Conservation (phyloP, 2,329 filamentous ascomycete species). For the Aspergillus niger region DNA sequence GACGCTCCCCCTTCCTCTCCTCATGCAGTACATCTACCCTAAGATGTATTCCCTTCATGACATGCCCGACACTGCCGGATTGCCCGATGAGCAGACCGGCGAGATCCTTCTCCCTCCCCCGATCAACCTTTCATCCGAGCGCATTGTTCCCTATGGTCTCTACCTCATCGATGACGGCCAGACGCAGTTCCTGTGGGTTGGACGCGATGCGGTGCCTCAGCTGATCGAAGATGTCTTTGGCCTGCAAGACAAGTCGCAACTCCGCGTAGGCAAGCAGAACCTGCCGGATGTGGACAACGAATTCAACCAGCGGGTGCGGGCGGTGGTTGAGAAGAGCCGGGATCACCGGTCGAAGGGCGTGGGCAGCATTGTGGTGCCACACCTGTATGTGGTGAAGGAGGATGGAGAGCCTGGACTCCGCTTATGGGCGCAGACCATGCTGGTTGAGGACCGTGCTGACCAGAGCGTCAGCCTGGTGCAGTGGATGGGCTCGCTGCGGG, state of each 20-base stretch:
- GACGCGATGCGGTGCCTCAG: slow-evolving; percentile 87
- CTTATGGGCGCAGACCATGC: slow-evolving; percentile 92
- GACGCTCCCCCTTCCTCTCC: slow-evolving; percentile 81
- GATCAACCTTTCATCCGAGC: slow-evolving; percentile 83
- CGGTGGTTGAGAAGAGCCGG: slow-evolving; percentile 86
- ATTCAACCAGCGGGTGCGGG: slow-evolving; percentile 91
- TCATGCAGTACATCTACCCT: slow-evolving; percentile 92
- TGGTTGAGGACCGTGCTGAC: slow-evolving; percentile 93
- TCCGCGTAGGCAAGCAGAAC: slow-evolving; percentile 88
- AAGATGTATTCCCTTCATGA: slow-evolving; percentile 85
- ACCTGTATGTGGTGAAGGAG: slow-evolving; percentile 90
- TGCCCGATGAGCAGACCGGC: slow-evolving; percentile 81
- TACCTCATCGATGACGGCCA: slow-evolving; percentile 97
- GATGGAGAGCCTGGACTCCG: slow-evolving; percentile 94
- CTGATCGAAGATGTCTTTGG: slow-evolving; percentile 89
- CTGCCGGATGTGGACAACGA: slow-evolving; percentile 90
- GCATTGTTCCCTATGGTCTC: slow-evolving; percentile 83
- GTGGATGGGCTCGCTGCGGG: slow-evolving; percentile 87
- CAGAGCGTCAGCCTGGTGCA: slow-evolving; percentile 90
- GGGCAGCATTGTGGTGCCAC: slow-evolving; percentile 88
- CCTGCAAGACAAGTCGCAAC: slow-evolving; percentile 74
- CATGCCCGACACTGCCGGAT: slow-evolving; percentile 91
- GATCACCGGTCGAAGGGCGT: slow-evolving; percentile 85
- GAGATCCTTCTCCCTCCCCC: slow-evolving; percentile 85
- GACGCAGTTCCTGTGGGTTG: slow-evolving; percentile 96